Evolutionary conservation across 352 stramenopile genomes (phyloP), one percentile per base, ranked within the genome.

Genomic region (Phytophthora tentaculata): DNA sequence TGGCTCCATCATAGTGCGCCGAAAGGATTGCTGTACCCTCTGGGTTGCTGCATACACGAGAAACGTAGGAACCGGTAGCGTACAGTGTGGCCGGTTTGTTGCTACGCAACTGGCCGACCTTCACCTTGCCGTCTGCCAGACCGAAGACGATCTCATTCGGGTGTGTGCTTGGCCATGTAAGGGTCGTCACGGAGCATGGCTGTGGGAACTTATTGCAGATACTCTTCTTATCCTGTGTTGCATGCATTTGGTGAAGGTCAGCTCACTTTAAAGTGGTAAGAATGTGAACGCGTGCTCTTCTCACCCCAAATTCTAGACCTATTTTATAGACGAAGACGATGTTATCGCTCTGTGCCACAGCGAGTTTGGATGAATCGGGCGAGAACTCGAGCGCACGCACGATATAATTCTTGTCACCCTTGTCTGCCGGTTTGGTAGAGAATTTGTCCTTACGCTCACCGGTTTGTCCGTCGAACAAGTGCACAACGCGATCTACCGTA

Each of bases 311-410:
- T 29, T 98, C 94, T 23, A 97, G 59, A 0, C 95, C 91, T 48
- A 98, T 91, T 76, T 98, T 98, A 80, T 98, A 98, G 53, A 98
- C 94, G 69, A 98, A 98, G 6, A 98, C 90, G 59, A 98, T 98
- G 76, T 98, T 98, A 81, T 98, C 95, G 69, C 83, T 97, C 77
- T 98, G 96, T 1, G 95, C 96, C n/a, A 98, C 88, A 23, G 96
- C 95, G 29, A 98, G 89, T 71, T 97, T 98, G 71, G 88, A 89
- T 39, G 88, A 97, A 65, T 98, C 91, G 23, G 95, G 94, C 20
- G 90, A 97, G 71, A 98, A 98, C 61, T 80, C 87, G 43, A 98
- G 90, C 37, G 82, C 83, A 10, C 90, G 86, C 51, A 98, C 94
- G 52, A 98, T 66, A 75, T 98, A 98, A 70, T 97, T 98, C 73